phyloP scores from a whole-genome alignment of 1,139 yeast species.

The Suhomyces taliae region DNA sequence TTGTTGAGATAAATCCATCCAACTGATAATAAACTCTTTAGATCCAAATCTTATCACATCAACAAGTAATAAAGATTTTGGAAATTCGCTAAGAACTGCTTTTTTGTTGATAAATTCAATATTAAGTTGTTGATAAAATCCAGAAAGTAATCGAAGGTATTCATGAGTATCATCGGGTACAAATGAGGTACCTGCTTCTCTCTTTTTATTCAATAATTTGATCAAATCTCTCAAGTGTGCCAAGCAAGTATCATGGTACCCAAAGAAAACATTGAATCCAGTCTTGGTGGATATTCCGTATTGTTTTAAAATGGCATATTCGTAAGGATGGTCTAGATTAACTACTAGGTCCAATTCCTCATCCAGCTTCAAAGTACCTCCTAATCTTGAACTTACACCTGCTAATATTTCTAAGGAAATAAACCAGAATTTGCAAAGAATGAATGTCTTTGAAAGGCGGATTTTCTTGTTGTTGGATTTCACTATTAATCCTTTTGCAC shows the following conservation, averaged over 20 bases:
- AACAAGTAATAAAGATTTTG: constrained; percentile 12
- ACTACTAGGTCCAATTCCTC: constrained; percentile 17
- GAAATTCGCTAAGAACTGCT: constrained; percentile 9
- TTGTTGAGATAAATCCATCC: constrained; percentile 23
- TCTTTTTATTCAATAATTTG: constrained; percentile 15
- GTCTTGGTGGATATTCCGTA: constrained; percentile 15
- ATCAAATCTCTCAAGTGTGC: constrained; percentile 16
- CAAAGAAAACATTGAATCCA: constrained; percentile 18
- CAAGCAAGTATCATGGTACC: constrained; percentile 16
- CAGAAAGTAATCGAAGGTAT: constrained; percentile 17
- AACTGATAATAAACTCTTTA: constrained; percentile 13
- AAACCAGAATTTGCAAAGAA: constrained; percentile 22
- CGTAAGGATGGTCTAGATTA: constrained; percentile 12
- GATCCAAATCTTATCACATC: constrained; percentile 12
- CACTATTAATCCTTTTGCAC: constrained; percentile 21
- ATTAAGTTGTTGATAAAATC: constrained; percentile 9
- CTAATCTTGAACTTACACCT: constrained; percentile 16
- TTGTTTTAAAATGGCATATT: constrained; percentile 14
- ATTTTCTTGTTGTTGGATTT: constrained; percentile 12
- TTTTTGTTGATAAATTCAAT: constrained; percentile 10
- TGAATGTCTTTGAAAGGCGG: constrained; percentile 14
- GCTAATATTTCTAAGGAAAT: constrained; percentile 20
- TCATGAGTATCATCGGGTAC: constrained; percentile 14
- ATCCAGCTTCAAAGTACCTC: constrained; percentile 19
- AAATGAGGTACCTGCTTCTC: constrained; percentile 8